Evolutionary conservation across 495 filamentous ascomycete species (phyloP), one percentile per base, ranked within the genome.

Genomic region (Aspergillus olivimuriae): DNA sequence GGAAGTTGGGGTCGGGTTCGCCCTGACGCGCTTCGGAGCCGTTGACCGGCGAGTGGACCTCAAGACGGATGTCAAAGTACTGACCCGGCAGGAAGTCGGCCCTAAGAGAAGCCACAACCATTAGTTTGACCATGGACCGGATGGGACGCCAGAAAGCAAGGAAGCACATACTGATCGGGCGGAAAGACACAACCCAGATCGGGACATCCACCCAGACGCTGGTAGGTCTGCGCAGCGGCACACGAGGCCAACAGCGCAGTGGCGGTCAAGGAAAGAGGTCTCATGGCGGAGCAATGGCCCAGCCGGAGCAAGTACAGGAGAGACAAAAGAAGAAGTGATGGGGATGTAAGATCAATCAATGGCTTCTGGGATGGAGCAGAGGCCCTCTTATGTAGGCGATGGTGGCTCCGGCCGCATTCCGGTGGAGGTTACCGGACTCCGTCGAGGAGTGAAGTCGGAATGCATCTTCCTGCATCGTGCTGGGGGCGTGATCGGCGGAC

Each of bases 1-100:
- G 78, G 63, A 88, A 88, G 46, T 77, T 69, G 31, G 78, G 65
- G 52, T 88, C 84, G 4, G 82, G 78, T 26, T 72, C 72, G 39
- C 73, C 65, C 35, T 70, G 76, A 45, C 70, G 76, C 10, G 81
- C 81, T 60, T 87, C 81, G 16, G 80, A 84, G 28, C 84, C 84
- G 60, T 88, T 88, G 58, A 81, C 65, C 2, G 84, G 84, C 3
- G 83, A 83, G 51, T 88, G 84, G 24, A 88, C 76, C 60, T 88
- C 84, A 19, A 88, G 73, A 18, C 84, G 80, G 44, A 88, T 78
- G 58, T 87, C 84, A 53, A 88, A 88, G 53, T 73, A 78, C 57
- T 86, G 82, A 19, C 84, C 84, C 2, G 84, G 72, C 0, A 87
- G 70, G 68, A 88, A 87, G 50, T 87, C 84, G 26, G 68, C 66